Base-by-base conservation (phyloP, 75 land plant genomes). In the Cunninghamia lanceolata region DNA sequence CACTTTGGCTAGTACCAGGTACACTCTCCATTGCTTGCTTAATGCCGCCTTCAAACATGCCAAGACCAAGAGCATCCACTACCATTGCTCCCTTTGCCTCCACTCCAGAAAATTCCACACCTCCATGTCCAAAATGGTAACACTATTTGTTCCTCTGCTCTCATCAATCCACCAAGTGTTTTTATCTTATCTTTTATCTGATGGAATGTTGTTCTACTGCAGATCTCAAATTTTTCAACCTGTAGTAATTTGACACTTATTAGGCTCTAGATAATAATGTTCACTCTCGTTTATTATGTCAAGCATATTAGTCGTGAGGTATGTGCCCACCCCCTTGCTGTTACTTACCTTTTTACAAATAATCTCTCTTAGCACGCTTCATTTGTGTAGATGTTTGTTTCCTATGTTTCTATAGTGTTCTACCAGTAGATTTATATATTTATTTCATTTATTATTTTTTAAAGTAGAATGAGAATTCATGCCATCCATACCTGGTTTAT, bases 291-390 rank as follows among this genome's bases (percentile, higher is more conserved):
- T 50, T 94, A 92, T 89, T 98, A 98, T 86, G 95, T 98, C 80
- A 96, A 96, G 84, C 93, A 92, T 75, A 94, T 88, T 36, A 95
- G 90, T 86, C 93, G 88, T 16, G 99, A 98, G 99, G 99, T 98
- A 91, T 46, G 45, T 42, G 82, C 15, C 66, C 32, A 34, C n/a
- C 21, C 75, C 25, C 35, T n/a, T 14, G 42, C 14, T 28, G 17
- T 40, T 52, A 6, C 38, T 76, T 17, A 56, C 13, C 2, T 13
- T 50, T 50, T 50, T 50, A 50, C 14, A 50, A 11, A 50, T 50
- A 10, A 2, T 50, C 53, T 50, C 53, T 2, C 3, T 50, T 50
- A 13, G 53, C 53, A 50, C 53, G 16, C 53, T 13, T 50, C 53
- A 50, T 50, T 50, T 50, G 53, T 14, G 16, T 50, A 50, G 3